Base-by-base conservation (phyloP, 169 alveolate species). In the Plasmodium fragile region DNA sequence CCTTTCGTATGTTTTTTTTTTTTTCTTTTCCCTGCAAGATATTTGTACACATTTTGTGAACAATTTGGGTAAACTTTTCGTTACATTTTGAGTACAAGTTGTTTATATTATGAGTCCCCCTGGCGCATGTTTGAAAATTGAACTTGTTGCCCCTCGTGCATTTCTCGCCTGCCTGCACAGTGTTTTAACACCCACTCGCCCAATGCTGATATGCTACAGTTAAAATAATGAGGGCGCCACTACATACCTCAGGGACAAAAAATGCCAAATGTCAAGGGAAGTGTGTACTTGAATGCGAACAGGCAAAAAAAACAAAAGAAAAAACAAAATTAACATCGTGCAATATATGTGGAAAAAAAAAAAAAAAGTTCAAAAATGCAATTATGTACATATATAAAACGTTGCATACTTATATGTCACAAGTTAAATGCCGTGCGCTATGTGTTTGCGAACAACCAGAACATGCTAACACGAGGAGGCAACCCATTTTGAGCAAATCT, bases 401-500 rank as follows among this genome's bases (percentile, higher is more conserved):
- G 30, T 65, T 65, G 75, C 75, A 65, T 65, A 65, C 16, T 65
- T 65, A 25, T 55, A 10, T 28, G 75, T 25, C 11, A 28, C 75
- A 65, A 34, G n/a, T 22, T 65, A 22, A 65, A 65, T 65, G 32
- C 32, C 36, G 16, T 39, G 30, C 75, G 13, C 75, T 39, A 25
- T 65, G 36, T 10, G 36, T 65, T 65, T 65, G 36, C 41, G 75
- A 65, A 28, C 39, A 49, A 49, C 25, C 59, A 13, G n/a, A 65
- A 65, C 18, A 65, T 65, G 75, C 36, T 8, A n/a, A 65, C 75
- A 65, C 36, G 30, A 65, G 13, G n/a, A 22, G 75, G 75, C 75
- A 65, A 65, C 75, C 75, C 36, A 65, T 25, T 65, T 65, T 28
- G 75, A 65, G 36, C 75, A 65, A 65, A 65, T 65, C 75, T 22